Evolutionary conservation across 2,329 filamentous ascomycete genomes (phyloP), one percentile per base, ranked within the genome.

Genomic region (Epichloe gansuensis): DNA sequence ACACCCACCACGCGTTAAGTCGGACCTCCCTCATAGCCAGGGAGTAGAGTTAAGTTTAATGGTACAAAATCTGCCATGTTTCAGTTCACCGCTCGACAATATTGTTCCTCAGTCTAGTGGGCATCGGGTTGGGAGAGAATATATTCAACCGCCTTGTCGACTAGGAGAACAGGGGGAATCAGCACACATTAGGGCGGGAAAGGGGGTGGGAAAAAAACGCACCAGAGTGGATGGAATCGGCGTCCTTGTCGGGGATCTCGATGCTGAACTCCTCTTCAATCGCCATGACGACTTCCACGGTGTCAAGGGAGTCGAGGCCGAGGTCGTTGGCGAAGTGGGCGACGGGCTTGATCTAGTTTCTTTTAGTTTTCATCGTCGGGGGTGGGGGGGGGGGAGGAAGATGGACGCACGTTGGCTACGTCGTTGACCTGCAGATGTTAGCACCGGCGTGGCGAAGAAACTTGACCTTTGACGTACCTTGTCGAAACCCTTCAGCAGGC

Each of bases 231-330:
- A 96, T 95, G 59, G 79, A 77, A 71, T 96, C 90, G 60, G 90
- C 90, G 67, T 95, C 89, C 81, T 95, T 95, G 75, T 96, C 90
- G 62, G 90, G 90, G 65, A 96, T 96, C 80, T 96, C 90, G 70
- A 96, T 93, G 85, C 89, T 81, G 67, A 83, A 82, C 65, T 83
- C 76, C 74, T 98, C 93, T 81, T 98, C 93, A 73, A 98, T 97
- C 60, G 93, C 93, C 93, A 98, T 98, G 64, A 98, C 93, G 60
- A 98, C 93, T 79, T 98, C 93, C 58, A 98, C 93, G 58, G 93
- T 96, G 71, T 98, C 93, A 71, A 98, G 81, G 74, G 87, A 94
- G 77, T 98, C 93, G 64, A 98, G 78, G 59, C 90, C 93, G 58
- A 98, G 86, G 74, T 98, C 91, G 71, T 96, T 97, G 68, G 89